Base-by-base conservation (phyloP, 179 eudicot species). In the Beta macrorhiza region DNA sequence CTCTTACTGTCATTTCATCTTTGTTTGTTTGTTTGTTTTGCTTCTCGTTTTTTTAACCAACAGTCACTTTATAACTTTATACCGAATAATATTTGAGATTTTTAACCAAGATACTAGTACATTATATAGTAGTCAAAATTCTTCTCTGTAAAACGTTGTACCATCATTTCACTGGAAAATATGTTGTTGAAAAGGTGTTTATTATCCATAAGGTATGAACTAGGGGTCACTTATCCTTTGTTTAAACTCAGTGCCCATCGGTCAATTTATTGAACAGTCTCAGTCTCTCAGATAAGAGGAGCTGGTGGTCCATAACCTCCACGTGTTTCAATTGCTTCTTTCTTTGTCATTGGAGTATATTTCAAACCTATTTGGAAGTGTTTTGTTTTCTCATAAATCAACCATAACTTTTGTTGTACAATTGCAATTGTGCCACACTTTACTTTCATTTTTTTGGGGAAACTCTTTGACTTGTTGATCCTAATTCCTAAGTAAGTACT, bases 191-290 rank as follows among this genome's bases (percentile, higher is more conserved):
- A 76, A 79, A 79, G 57, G 44, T 71, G 73, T 63, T 76, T 84
- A 73, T 80, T 73, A 84, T 62, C 84, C 81, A 73, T 53, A 16
- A 77, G 82, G 4, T 58, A 84, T 78, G 16, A 61, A 74, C 84
- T 74, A n/a, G 9, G 17, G 79, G 82, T 67, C 47, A 29, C n/a
- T 5, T 72, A 57, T 25, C 79, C 68, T 77, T 32, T 76, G 67
- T 61, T 20, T 80, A 77, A 72, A 77, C 64, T 55, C 78, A 64
- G 20, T 84, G 53, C 57, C 73, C 79, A 74, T 77, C 77, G 82
- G 84, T 84, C 80, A 47, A 29, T 84, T n/a, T 57, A 37, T 52
- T 84, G 76, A 45, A 77, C 67, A 73, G 79, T 81, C 84, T 77
- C 78, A 55, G 57, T 84, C 86, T 72, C 63, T 72, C 78, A 72